Evolutionary conservation across 495 filamentous ascomycete genomes (phyloP).

Genomic region (Venustampulla echinocandica): DNA sequence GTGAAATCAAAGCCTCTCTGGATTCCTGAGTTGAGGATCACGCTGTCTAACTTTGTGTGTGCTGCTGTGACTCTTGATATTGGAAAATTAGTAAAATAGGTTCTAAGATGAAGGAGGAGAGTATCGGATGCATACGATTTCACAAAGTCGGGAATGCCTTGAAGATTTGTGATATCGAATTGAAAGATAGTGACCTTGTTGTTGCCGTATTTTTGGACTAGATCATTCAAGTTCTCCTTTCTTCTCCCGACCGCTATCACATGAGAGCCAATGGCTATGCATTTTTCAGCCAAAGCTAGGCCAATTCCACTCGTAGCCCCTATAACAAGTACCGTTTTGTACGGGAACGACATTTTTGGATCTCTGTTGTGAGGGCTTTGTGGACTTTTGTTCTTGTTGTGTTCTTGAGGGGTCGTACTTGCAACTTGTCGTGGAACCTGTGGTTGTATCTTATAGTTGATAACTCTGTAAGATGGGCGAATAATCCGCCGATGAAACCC

Average conservation of each 20-base stretch:
- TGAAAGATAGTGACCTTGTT: conserved; percentile 41
- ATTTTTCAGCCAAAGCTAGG: conserved; percentile 49
- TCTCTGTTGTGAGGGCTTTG: too few relatives aligned
- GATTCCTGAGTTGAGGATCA: conserved; percentile 52
- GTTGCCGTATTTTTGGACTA: conserved; percentile 49
- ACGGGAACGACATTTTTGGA: conserved; percentile 51
- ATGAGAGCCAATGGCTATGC: conserved; percentile 50
- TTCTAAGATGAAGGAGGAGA: background rate
- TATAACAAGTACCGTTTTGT: conserved; percentile 61
- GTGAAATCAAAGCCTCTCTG: conserved; percentile 52
- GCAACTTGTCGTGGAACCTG: too few relatives aligned
- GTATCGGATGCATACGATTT: conserved; percentile 30
- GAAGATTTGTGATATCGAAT: conserved; percentile 58
- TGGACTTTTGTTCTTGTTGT: too few relatives aligned
- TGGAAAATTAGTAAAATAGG: conserved; percentile 16
- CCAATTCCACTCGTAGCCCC: conserved; percentile 71
- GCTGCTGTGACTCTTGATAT: conserved; percentile 45
- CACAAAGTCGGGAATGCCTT: conserved; percentile 48
- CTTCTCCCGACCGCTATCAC: conserved; percentile 58
- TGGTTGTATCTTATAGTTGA: too few relatives aligned
- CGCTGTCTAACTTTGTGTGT: conserved; percentile 48
- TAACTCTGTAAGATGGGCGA: too few relatives aligned
- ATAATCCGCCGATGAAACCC: too few relatives aligned
- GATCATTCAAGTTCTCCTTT: conserved; percentile 53
- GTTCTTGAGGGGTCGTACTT: too few relatives aligned